Evolutionary conservation across 768 basidiomycete genomes (phyloP), one percentile per base, ranked within the genome.

Genomic region (Leucosporidium yakuticum): DNA sequence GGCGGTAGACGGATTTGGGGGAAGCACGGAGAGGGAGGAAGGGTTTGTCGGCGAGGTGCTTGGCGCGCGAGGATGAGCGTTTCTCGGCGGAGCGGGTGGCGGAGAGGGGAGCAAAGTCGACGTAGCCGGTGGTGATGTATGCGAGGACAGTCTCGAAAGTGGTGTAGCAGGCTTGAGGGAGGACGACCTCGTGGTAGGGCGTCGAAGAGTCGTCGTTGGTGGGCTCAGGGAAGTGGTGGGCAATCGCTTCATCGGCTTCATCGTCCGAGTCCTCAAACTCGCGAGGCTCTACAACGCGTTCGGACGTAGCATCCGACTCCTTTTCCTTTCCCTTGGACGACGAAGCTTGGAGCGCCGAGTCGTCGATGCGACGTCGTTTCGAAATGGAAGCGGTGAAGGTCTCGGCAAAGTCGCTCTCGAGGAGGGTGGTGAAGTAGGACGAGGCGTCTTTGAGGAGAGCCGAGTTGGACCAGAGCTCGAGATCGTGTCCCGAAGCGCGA

Each of bases 1-100:
- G 68, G 27, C 64, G 64, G 50, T 69, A 65, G 50, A 69, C 51
- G 1, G 60, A 62, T 50, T 69, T 69, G 1, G 68, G 63, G 6
- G 68, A 69, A n/a, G 31, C 63, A 7, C 60, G 63, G 20, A 20
- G 14, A 2, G 66, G 61, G 20, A 50, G 57, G 39, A 44, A 15
- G 17, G 39, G 39, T 8, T 44, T 44, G n/a, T 29, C n/a, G 39
- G 34, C 15, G 50, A 9, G 14, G 14, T 21, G 25, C 11, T 32
- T 39, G 34, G 64, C 9, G 31, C 19, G 5, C 14, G 21, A 9
- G 23, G 4, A 23, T 0, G 48, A 49, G 9, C 25, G 4, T 4
- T 20, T 31, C 17, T 29, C 15, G 20, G 20, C 14, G n/a, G 25
- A 21, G 58, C 36, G 3, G 27, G 54, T 36, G 21, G 56, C 48